These are phyloP conservation scores for Zalerion maritima DNA, from an alignment of 495 filamentous ascomycete species.

Conservation along the genomic window DNA sequence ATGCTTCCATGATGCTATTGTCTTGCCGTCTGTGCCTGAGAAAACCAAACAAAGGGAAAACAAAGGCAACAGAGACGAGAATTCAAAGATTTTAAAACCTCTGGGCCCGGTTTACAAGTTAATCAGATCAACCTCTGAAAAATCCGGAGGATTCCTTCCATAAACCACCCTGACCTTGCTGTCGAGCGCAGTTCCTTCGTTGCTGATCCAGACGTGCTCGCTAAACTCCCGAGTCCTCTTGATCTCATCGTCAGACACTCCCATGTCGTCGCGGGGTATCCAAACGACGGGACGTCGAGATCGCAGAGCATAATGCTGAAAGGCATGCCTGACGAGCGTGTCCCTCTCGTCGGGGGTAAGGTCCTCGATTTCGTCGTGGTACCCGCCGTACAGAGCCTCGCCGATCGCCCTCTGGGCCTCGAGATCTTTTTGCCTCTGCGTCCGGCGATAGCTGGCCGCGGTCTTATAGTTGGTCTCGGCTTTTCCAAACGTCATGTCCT, in stretches of 20 bases:
- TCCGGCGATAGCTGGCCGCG: slow-evolving; percentile 23
- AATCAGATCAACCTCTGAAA: slow-evolving; percentile 81
- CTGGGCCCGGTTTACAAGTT: slow-evolving; percentile 57
- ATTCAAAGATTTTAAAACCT: no score
- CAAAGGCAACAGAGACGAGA: no score
- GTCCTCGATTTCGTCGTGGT: slow-evolving; percentile 87
- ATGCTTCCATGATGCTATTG: no score
- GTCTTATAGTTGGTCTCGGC: slow-evolving; percentile 21
- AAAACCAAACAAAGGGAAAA: no score
- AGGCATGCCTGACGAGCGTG: slow-evolving; percentile 70
- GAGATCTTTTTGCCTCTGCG: slow-evolving; percentile 31
- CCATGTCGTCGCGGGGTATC: slow-evolving; percentile 86
- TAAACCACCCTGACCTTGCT: slow-evolving; percentile 76
- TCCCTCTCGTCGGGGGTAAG: slow-evolving; percentile 85
- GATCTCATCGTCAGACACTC: slow-evolving; percentile 85
- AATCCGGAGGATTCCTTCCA: slow-evolving; percentile 78
- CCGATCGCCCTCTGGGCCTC: slow-evolving; percentile 59
- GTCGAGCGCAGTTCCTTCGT: slow-evolving; percentile 78
- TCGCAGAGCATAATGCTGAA: slow-evolving; percentile 78
- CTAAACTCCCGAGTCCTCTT: slow-evolving; percentile 59
- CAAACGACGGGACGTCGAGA: slow-evolving; percentile 79
- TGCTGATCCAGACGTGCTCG: slow-evolving; percentile 83
- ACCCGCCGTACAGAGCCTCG: slow-evolving; percentile 71
- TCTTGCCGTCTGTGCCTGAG: no score
- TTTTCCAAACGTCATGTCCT: slow-evolving; percentile 26